phyloP scores from a whole-genome alignment of 306 rosid genomes.

The Hylodesmum podocarpum region DNA sequence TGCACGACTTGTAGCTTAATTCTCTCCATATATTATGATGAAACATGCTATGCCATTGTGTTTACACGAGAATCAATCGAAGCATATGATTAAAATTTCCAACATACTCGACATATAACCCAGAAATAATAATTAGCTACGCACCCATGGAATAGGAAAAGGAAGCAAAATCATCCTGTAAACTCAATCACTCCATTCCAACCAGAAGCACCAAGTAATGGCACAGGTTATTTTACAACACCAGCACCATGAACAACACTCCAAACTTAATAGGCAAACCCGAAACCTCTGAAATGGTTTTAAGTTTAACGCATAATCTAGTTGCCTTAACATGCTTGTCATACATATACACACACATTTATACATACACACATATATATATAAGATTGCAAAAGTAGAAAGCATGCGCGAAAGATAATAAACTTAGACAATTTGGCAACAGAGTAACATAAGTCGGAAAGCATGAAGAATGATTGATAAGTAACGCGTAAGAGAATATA shows the following conservation, averaged over 20 bases:
- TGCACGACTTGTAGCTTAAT: background rate
- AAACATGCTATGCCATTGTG: background rate
- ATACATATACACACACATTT: too few relatives aligned
- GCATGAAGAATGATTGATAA: background rate
- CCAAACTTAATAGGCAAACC: background rate
- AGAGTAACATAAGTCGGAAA: background rate
- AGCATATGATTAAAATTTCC: background rate
- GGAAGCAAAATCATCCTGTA: background rate
- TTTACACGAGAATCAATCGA: background rate
- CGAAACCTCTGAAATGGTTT: background rate
- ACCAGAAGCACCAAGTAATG: background rate
- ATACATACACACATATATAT: too few relatives aligned
- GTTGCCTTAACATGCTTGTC: background rate
- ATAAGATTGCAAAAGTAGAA: background rate
- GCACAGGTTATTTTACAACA: background rate
- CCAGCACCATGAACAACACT: background rate
- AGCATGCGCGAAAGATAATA: background rate
- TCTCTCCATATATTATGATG: background rate
- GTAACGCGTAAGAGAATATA: background rate
- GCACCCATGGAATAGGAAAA: background rate
- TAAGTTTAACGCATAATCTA: conserved; percentile 14
- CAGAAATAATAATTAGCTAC: background rate
- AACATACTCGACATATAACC: too few relatives aligned
- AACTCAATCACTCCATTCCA: background rate
- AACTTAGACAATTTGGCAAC: background rate